A percentile compares a stretch with the other conserved stretches of the same genome.
Conservation (phyloP, 495 filamentous ascomycete genomes). For the Hypoxylon trugodes region DNA sequence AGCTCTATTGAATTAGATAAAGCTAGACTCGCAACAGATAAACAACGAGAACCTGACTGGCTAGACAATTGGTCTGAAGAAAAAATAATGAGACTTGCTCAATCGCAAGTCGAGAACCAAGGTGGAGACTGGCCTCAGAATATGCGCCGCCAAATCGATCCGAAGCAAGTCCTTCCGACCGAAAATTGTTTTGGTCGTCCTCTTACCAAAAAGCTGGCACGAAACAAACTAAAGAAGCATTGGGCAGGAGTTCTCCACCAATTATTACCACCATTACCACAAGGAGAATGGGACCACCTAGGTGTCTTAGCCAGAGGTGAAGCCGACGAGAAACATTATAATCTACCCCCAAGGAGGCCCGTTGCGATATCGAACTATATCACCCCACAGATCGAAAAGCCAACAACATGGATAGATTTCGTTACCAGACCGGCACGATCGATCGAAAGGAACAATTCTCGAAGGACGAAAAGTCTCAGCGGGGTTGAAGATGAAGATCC, state of each 20-base stretch:
- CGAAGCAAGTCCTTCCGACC: slow-evolving; percentile 61
- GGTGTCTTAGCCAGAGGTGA: slow-evolving; percentile 65
- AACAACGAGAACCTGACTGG: slow-evolving; percentile 45
- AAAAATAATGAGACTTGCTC: slow-evolving; percentile 45
- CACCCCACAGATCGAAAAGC: background rate
- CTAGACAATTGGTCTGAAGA: slow-evolving; percentile 53
- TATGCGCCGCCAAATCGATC: slow-evolving; percentile 52
- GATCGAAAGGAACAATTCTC: slow-evolving; percentile 33
- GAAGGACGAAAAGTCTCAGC: slow-evolving; percentile 45
- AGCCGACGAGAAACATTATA: slow-evolving; percentile 49
- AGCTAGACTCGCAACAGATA: background rate
- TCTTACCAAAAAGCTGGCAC: slow-evolving; percentile 58
- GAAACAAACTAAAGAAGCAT: slow-evolving; percentile 67
- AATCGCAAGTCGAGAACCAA: slow-evolving; percentile 41
- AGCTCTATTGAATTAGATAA: slow-evolving; percentile 48
- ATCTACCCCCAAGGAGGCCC: slow-evolving; percentile 41
- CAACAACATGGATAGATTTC: slow-evolving; percentile 29
- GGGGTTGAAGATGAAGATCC: slow-evolving; percentile 50
- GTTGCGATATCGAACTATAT: slow-evolving; percentile 21
- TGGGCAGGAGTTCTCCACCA: slow-evolving; percentile 64
- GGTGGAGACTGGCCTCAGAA: slow-evolving; percentile 43
- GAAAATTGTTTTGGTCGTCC: slow-evolving; percentile 71
- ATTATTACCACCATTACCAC: slow-evolving; percentile 76
- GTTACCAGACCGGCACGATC: slow-evolving; percentile 35
- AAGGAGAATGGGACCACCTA: slow-evolving; percentile 70